Base-by-base conservation (phyloP, 2,329 filamentous ascomycete genomes). In the Neonectria punicea region DNA sequence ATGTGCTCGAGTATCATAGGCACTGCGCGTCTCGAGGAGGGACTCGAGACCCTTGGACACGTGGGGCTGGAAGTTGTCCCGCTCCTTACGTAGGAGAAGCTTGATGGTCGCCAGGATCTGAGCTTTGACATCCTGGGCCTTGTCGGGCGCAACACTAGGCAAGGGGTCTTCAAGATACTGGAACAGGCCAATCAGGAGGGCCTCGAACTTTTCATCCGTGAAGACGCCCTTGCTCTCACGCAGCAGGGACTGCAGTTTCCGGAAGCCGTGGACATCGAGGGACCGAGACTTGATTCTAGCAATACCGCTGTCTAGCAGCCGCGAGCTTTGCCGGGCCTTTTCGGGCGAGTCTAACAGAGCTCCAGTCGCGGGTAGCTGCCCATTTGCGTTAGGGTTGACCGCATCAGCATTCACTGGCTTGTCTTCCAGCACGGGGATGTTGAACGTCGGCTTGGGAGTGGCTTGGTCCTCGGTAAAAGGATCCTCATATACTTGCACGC, bases 231-330 rank as follows among this genome's bases (percentile, higher is more conserved):
- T 86, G 74, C 85, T 87, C 63, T 92, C 90, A 68, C 91, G 89
- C 65, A 93, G 85, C 68, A 94, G 85, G 43, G 90, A 90, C 77
- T 94, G 92, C 53, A 94, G 83, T 73, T 92, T 92, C 58, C 92
- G 88, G 83, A 94, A 93, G 61, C 92, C 92, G 74, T 94, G 92
- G 4, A 92, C 91, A 74, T 94, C 92, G n/a, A 95, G 86, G 1
- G 88, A 88, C 72, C 89, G 88, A 32, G 87, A 85, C 70, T 89
- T 89, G 70, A 94, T 90, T 68, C 92, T 91, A 56, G 89, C 83
- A 70, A 94, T 92, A 54, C 91, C 92, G 71, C 92, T 94, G 34
- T 90, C 87, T 5, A 95, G 84, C 25, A 94, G 82, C 49, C 90
- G 87, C 8, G 81, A 79, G 71, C 85, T 88, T 69, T 90, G 87